Conservation (phyloP, 371 early-diverging fungal species). For the Blyttiomyces sp. region DNA sequence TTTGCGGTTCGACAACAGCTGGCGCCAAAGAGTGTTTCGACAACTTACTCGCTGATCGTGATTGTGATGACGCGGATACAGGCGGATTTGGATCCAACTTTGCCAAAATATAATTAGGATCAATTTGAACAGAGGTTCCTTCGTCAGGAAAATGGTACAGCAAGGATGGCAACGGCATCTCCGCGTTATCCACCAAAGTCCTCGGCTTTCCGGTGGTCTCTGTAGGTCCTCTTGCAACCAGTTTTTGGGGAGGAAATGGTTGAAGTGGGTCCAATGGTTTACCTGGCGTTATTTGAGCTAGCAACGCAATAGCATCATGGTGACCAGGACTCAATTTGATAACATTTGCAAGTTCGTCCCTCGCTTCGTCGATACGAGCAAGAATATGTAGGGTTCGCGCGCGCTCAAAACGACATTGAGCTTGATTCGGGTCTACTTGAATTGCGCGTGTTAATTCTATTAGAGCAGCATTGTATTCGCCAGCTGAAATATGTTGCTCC, state of each 20-base stretch:
- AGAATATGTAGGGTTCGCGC: too few species aligned
- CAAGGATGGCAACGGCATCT: too few species aligned
- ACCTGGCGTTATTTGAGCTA: constrained; percentile 11
- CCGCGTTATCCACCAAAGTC: too few species aligned
- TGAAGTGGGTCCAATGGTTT: constrained; percentile 7
- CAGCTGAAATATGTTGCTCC: constrained; percentile 5
- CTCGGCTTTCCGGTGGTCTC: constrained; percentile 5
- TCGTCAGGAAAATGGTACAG: too few species aligned
- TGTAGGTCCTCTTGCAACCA: neutral
- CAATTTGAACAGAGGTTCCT: too few species aligned
- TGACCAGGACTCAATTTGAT: constrained; percentile 18
- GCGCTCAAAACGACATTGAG: neutral
- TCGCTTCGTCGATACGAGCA: constrained; percentile 26
- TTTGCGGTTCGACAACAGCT: too few species aligned
- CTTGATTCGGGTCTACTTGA: neutral
- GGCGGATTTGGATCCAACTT: too few species aligned
- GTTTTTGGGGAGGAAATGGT: constrained; percentile 27
- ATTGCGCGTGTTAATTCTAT: constrained; percentile 26
- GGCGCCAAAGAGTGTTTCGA: too few species aligned
- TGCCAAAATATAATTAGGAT: too few species aligned
- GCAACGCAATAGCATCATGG: constrained; percentile 19
- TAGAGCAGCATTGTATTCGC: constrained; percentile 17
- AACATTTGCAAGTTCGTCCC: constrained; percentile 16
- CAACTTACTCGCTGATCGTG: too few species aligned
- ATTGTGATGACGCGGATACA: too few species aligned